Evolutionary conservation across 305 asterid genomes (phyloP).

Genomic region (Fraxinus sp.): DNA sequence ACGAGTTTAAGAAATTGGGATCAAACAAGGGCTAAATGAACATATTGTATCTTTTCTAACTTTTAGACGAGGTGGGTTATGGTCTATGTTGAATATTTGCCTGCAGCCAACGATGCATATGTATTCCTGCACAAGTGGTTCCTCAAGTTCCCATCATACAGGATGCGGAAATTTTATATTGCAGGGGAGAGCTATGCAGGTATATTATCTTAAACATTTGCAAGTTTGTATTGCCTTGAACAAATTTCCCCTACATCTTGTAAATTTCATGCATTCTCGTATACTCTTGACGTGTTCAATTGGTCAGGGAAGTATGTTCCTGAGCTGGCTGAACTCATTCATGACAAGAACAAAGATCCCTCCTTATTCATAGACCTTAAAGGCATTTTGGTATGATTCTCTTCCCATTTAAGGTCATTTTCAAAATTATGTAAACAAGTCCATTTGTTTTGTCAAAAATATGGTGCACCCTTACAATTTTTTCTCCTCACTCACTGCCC

Average conservation of each 20-base stretch:
- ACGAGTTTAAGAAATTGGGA: too few species aligned
- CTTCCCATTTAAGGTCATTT: neutral
- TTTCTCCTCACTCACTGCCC: too few species aligned
- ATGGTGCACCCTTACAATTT: too few species aligned
- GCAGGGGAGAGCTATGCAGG: constrained; percentile 93
- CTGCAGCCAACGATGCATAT: too few species aligned
- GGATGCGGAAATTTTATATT: constrained; percentile 52
- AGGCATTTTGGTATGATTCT: constrained; percentile 71
- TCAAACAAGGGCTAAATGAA: too few species aligned
- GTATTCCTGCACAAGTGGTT: constrained; percentile 45
- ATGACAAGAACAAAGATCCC: constrained; percentile 61
- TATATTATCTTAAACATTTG: neutral
- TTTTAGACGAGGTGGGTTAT: too few species aligned
- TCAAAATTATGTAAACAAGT: too few species aligned
- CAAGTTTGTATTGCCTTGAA: too few species aligned
- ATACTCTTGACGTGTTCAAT: neutral
- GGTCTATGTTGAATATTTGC: too few species aligned
- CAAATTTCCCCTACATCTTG: too few species aligned
- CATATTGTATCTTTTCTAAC: too few species aligned
- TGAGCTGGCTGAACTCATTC: constrained; percentile 81
- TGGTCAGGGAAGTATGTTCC: constrained; percentile 70
- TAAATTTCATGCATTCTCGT: neutral
- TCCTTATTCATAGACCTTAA: constrained; percentile 66
- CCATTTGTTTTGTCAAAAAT: too few species aligned
- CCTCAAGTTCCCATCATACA: constrained; percentile 79